phyloP scores from a whole-genome alignment of 352 stramenopile genomes.

The Pythium sp. region DNA sequence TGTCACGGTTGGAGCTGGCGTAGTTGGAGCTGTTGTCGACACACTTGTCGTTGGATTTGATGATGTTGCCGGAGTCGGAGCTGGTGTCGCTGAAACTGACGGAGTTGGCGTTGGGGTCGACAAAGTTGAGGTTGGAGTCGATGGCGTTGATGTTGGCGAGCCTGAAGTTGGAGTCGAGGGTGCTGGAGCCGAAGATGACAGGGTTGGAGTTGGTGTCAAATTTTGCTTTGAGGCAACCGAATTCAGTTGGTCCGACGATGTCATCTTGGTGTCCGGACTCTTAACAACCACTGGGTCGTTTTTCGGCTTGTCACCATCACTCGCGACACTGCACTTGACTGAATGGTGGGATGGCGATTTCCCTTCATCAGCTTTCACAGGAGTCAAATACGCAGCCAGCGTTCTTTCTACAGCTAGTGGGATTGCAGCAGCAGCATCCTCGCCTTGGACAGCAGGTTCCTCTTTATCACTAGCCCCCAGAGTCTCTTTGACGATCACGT shows the following conservation, averaged over 20 bases:
- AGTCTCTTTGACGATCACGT: slow-evolving; percentile 22
- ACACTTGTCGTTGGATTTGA: not conserved
- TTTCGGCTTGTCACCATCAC: not conserved
- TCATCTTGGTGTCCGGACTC: not conserved
- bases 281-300: not conserved
- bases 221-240: not conserved
- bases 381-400: not conserved
- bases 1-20: not conserved
- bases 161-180: not conserved
- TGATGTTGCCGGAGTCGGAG: not conserved
- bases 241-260: not conserved
- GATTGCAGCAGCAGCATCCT: not conserved
- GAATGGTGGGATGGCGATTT: not conserved
- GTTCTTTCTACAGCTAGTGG: not conserved
- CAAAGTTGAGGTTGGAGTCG: not conserved
- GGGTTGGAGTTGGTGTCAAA: not conserved
- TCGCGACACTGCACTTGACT: not conserved
- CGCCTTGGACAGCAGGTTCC: not conserved
- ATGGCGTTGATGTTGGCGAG: not conserved
- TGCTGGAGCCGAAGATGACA: not conserved
- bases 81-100: not conserved
- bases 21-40: not conserved
- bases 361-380: not conserved
- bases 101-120: not conserved
- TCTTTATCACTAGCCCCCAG: slow-evolving; percentile 20